A percentile compares a stretch with the other conserved stretches of the same genome.
phyloP scores from a whole-genome alignment of 805 yeast species.

The Yarrowia keelungensis region DNA sequence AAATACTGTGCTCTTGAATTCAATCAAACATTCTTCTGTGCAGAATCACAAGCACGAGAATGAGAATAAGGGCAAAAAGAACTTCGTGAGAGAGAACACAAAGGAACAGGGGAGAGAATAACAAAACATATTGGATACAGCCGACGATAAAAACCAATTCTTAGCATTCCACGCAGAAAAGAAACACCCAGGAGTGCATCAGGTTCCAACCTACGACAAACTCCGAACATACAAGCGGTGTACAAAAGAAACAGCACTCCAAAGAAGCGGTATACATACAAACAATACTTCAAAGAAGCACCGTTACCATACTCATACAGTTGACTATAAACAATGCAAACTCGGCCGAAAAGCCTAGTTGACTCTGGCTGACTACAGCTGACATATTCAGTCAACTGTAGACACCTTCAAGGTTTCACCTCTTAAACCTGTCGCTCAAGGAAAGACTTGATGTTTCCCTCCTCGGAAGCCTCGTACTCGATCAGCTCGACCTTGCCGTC shows the following conservation, averaged over 20 bases:
- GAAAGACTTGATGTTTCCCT: conserved; percentile 82
- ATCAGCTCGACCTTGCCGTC: conserved; percentile 59
- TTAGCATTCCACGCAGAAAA: neutral
- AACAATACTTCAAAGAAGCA: too few relatives aligned
- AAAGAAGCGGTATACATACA: too few relatives aligned
- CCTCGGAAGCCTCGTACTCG: conserved; percentile 75
- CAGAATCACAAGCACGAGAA: neutral
- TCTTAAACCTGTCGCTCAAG: conserved; percentile 59
- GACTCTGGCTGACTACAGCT: neutral
- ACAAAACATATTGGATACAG: neutral
- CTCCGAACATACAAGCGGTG: neutral
- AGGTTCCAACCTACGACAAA: neutral
- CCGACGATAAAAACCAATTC: neutral
- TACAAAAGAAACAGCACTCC: neutral
- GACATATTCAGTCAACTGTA: too few relatives aligned
- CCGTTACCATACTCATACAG: neutral
- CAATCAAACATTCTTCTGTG: neutral
- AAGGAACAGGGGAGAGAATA: conserved; percentile 1
- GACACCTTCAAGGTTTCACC: too few relatives aligned
- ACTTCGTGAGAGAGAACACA: neutral
- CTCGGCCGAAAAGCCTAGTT: neutral
- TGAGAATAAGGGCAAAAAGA: neutral
- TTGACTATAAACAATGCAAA: conserved; percentile 8
- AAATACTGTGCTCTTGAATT: conserved; percentile 3
- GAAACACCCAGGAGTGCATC: too few relatives aligned